These are phyloP conservation scores for Filobasidium wieringae DNA, from an alignment of 768 basidiomycete genomes.

Conservation along the genomic window DNA sequence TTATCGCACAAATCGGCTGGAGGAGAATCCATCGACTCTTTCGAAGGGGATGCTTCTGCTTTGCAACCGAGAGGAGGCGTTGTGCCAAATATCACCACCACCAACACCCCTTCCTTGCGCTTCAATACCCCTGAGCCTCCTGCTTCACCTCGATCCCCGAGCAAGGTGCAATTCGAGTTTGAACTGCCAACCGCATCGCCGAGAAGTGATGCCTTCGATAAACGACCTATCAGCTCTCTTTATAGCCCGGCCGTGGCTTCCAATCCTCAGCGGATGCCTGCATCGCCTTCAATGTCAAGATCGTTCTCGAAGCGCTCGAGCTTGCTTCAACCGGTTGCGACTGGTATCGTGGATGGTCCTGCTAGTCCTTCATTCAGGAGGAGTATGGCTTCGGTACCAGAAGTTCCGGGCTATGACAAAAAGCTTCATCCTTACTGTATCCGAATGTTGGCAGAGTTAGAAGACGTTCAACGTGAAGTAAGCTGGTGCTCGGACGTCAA, in stretches of 20 bases:
- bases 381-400: slow-evolving; percentile 4
- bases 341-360: slow-evolving; percentile 20
- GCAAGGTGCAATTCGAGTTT: slow-evolving; percentile 30
- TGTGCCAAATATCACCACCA: neutral
- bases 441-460: slow-evolving; percentile 37
- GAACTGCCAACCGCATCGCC: slow-evolving; percentile 36
- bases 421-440: slow-evolving; percentile 37
- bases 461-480: slow-evolving; percentile 39
- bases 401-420: slow-evolving; percentile 25
- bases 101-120: neutral
- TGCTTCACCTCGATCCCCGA: slow-evolving; percentile 2
- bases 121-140: neutral
- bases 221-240: slow-evolving; percentile 8
- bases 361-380: slow-evolving; percentile 3
- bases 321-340: slow-evolving; percentile 31
- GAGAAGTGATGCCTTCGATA: slow-evolving; percentile 34
- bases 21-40: neutral
- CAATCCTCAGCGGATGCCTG: slow-evolving; percentile 23
- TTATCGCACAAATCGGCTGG: neutral
- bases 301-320: slow-evolving; percentile 35
- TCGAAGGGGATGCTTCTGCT: neutral
- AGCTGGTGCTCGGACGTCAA: slow-evolving; percentile 17
- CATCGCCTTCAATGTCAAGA: slow-evolving; percentile 34
- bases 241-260: slow-evolving; percentile 13
- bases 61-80: neutral